Conservation (phyloP, 1,284 basidiomycete species). For the Marasmius tenuissimus region DNA sequence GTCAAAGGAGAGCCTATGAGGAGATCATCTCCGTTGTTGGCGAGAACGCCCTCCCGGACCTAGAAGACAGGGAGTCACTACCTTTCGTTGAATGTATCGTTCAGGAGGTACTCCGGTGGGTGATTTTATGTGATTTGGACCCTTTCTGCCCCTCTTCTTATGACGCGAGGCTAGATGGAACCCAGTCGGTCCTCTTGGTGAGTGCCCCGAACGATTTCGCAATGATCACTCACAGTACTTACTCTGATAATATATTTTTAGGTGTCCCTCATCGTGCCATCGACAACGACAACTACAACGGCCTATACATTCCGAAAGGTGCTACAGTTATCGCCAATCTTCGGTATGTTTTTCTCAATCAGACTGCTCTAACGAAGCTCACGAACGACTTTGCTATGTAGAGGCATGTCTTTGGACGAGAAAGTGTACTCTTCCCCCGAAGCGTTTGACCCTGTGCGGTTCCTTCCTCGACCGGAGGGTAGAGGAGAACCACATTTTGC, state of each 20-base stretch:
- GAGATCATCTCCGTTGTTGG: slow-evolving; percentile 1
- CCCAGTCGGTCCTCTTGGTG: no score
- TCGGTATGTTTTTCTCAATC: neutral
- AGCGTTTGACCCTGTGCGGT: neutral
- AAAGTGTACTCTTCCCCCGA: neutral
- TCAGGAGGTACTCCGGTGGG: neutral
- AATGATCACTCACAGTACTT: no score
- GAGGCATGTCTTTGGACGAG: slow-evolving; percentile 2
- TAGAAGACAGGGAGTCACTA: slow-evolving; percentile 3
- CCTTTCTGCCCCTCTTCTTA: no score
- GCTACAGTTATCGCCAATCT: neutral
- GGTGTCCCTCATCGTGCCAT: slow-evolving; percentile 3
- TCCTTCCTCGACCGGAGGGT: neutral
- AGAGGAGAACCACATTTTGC: slow-evolving; percentile 3
- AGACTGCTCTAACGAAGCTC: neutral
- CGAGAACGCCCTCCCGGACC: neutral
- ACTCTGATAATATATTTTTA: neutral
- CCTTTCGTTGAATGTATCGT: slow-evolving; percentile 3
- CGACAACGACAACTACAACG: slow-evolving; percentile 1
- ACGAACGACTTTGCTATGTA: neutral
- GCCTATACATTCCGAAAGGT: slow-evolving; percentile 1
- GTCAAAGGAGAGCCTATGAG: neutral
- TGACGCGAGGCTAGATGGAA: no score
- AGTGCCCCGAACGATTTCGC: no score
- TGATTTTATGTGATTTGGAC: neutral